phyloP scores from a whole-genome alignment of 2,329 filamentous ascomycete genomes.

The Colletotrichum tofieldiae region DNA sequence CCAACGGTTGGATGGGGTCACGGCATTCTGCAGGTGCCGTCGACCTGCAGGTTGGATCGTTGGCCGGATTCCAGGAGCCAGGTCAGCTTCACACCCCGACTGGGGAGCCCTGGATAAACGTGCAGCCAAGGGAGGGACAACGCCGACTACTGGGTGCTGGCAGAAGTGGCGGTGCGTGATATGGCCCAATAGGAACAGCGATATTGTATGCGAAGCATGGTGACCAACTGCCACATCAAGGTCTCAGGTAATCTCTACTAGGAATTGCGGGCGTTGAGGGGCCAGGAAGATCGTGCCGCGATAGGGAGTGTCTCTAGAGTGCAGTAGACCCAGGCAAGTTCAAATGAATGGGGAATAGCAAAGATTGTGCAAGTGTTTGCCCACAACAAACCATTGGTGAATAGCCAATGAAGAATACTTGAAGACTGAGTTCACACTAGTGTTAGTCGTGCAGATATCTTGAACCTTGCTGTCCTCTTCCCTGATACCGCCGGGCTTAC shows the following conservation, averaged over 20 bases:
- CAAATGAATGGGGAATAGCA: neutral
- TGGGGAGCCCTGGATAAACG: too few species aligned
- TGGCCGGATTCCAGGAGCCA: slow-evolving; percentile 8
- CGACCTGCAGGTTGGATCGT: neutral
- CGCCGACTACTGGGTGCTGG: neutral
- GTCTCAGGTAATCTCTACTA: neutral
- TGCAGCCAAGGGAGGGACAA: neutral
- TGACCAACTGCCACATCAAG: neutral
- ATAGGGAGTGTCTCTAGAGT: neutral
- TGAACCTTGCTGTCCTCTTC: neutral
- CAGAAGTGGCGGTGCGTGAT: slow-evolving; percentile 8
- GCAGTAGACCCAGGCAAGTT: neutral
- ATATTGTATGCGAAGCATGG: neutral
- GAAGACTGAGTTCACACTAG: neutral
- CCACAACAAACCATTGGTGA: neutral
- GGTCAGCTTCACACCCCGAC: neutral
- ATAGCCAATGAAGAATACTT: neutral
- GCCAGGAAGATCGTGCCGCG: neutral
- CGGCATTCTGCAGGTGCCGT: neutral
- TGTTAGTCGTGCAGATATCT: neutral
- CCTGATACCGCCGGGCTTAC: neutral
- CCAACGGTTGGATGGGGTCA: neutral
- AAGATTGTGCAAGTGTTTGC: neutral
- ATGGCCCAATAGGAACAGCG: neutral
- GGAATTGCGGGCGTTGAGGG: neutral